Base-by-base conservation (phyloP, 441 rosid species). In the Gossypium gossypioides region DNA sequence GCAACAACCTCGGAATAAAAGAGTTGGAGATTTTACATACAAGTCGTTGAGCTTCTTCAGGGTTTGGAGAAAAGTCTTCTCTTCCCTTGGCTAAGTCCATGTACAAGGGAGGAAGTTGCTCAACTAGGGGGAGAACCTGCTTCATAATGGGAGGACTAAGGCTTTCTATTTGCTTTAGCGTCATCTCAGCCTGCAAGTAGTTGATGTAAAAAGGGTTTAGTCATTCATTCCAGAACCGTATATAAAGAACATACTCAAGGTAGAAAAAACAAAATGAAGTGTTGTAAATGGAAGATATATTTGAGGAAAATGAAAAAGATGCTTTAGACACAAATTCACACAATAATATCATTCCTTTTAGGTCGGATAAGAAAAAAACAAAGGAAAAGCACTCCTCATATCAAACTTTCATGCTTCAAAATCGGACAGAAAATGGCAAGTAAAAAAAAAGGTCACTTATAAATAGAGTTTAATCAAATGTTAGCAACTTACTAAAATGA, bases 21-120 rank as follows among this genome's bases (percentile, higher is more conserved):
- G 71, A 50, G 15, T 22, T 19, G 7, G 24, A 70, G 57, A 22
- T 77, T 76, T 52, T 73, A 85, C 98, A 50, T 87, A 91, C 97
- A 74, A 94, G 92, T 81, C 92, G 84, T 54, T 87, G 86, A 72
- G 97, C 92, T 84, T 94, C 97, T 85, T 91, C 98, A 29, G 98
- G 98, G 79, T 84, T 94, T 62, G 97, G 97, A 79, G 82, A 61
- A 75, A 94, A 94, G 3, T 91, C 98, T 84, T 94, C 97, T 83
- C 96, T 87, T 79, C 98, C 98, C 42, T 89, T 90, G 2, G 81
- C 86, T 55, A 94, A 84, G 88, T 94, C 97, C 95, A 86, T 88
- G 83, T 91, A 94, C 81, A 94, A 68, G 15, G 96, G 95, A 75
- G 98, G 96, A 50, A 94, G 89, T 81, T 91, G 98, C 82, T 94